Conservation (phyloP, 2,329 filamentous ascomycete species). For the Bipolaris oryzae region DNA sequence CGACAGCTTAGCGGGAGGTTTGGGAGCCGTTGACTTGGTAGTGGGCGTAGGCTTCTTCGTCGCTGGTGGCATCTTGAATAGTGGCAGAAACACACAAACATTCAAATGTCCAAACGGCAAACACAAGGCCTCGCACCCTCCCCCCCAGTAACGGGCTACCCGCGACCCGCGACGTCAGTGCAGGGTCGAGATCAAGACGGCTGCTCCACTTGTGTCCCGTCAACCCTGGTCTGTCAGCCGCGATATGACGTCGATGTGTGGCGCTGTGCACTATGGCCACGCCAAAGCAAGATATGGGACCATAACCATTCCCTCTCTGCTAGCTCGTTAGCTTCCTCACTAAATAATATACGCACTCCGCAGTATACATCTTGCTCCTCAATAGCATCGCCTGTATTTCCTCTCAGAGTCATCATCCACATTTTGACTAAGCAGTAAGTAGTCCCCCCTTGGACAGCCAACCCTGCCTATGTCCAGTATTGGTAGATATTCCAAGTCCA, state of each 20-base stretch:
- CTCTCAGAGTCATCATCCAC: not conserved
- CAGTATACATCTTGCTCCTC: constrained; percentile 2
- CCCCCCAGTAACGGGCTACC: constrained; percentile 14
- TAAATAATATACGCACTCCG: constrained; percentile 9
- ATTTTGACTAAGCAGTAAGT: constrained; percentile 22
- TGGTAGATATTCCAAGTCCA: constrained; percentile 13
- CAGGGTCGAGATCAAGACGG: constrained; percentile 32
- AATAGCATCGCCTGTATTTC: not conserved
- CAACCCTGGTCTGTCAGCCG: constrained; percentile 28
- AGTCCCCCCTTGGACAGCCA: not conserved
- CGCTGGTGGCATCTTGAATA: constrained; percentile 28
- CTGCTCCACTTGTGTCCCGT: constrained; percentile 30
- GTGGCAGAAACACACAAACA: constrained; percentile 5
- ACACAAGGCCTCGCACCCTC: not conserved
- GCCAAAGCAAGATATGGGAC: constrained; percentile 32
- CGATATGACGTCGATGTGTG: constrained; percentile 45
- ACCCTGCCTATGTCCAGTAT: constrained; percentile 8
- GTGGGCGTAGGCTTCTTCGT: constrained; percentile 28
- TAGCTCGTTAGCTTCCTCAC: constrained; percentile 17
- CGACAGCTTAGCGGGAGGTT: not conserved
- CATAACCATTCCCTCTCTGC: constrained; percentile 14
- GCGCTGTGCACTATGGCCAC: constrained; percentile 29
- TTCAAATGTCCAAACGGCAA: constrained; percentile 13
- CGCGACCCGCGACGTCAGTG: constrained; percentile 30
- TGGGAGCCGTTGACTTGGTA: constrained; percentile 3